These are phyloP conservation scores for Rhizodiscina lignyota DNA, from an alignment of 495 filamentous ascomycete genomes.

Conservation along the genomic window DNA sequence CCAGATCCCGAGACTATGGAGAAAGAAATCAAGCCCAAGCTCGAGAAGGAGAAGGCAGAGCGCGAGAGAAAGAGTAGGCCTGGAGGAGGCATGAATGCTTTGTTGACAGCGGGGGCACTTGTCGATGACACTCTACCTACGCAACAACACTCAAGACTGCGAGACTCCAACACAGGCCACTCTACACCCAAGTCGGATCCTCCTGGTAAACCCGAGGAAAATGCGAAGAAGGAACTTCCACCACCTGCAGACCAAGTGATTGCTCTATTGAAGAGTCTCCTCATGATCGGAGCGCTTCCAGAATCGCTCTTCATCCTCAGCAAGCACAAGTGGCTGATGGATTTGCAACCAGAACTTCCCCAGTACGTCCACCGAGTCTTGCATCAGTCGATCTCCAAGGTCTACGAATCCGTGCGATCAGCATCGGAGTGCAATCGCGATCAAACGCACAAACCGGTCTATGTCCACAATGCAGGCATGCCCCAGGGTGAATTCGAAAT, in stretches of 20 bases:
- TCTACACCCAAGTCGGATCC: slow-evolving; percentile 15
- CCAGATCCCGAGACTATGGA: slow-evolving; percentile 67
- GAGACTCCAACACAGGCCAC: slow-evolving; percentile 8
- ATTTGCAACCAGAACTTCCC: slow-evolving; percentile 61
- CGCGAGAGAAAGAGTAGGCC: slow-evolving; percentile 48
- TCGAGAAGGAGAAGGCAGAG: slow-evolving; percentile 64
- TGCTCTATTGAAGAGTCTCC: slow-evolving; percentile 61
- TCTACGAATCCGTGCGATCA: slow-evolving; percentile 32
- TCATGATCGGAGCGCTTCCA: slow-evolving; percentile 82
- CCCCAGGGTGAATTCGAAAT: slow-evolving; percentile 50
- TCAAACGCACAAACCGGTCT: slow-evolving; percentile 17
- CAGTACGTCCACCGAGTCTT: slow-evolving; percentile 72
- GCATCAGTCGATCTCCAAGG: slow-evolving; percentile 55
- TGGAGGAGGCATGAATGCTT: slow-evolving; percentile 59
- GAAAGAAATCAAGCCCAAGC: slow-evolving; percentile 41
- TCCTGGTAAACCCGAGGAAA: slow-evolving; percentile 25
- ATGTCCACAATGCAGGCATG: slow-evolving; percentile 13
- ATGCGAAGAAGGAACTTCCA: slow-evolving; percentile 44
- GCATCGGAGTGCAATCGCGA: slow-evolving; percentile 11
- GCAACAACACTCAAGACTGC: slow-evolving; percentile 8
- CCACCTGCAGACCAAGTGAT: slow-evolving; percentile 87
- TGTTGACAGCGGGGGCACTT: slow-evolving; percentile 76
- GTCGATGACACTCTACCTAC: slow-evolving; percentile 60
- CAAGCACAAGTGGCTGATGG: slow-evolving; percentile 77
- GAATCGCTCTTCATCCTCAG: slow-evolving; percentile 88